phyloP scores from a whole-genome alignment of 2,329 filamentous ascomycete species.

The Ceratocystis lukuohia region DNA sequence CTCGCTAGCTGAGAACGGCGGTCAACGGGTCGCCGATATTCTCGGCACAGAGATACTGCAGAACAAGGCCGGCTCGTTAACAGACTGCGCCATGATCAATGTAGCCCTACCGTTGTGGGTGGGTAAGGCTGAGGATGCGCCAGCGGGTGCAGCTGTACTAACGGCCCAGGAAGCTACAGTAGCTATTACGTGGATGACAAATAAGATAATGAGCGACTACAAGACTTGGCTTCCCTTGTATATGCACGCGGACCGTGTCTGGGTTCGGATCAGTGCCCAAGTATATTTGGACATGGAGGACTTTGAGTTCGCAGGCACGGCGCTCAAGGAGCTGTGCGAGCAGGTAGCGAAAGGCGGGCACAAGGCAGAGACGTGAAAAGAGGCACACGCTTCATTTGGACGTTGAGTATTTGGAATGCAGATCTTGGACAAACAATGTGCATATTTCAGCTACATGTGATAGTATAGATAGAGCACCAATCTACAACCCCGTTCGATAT shows the following conservation, averaged over 20 bases:
- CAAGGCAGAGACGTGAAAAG: neutral
- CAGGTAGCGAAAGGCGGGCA: conserved; percentile 29
- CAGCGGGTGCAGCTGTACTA: conserved; percentile 24
- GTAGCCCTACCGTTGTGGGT: conserved; percentile 52
- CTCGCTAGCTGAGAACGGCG: conserved; percentile 50
- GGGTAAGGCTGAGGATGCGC: conserved; percentile 23
- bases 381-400: neutral
- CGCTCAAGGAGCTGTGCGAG: conserved; percentile 39
- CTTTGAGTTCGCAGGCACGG: conserved; percentile 54
- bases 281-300: conserved; percentile 70
- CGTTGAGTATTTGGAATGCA: too few species aligned
- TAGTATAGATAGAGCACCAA: too few species aligned
- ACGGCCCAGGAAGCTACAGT: conserved; percentile 25
- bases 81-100: conserved; percentile 57
- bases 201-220: conserved; percentile 42
- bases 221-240: conserved; percentile 59
- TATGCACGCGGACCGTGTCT: conserved; percentile 48
- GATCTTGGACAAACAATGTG: too few species aligned
- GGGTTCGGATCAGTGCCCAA: conserved; percentile 65
- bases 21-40: conserved; percentile 42
- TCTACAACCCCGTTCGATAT: too few species aligned
- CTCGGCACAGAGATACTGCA: conserved; percentile 62
- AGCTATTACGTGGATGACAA: conserved; percentile 45
- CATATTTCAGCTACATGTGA: too few species aligned
- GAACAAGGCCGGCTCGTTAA: conserved; percentile 47